phyloP scores from a whole-genome alignment of 2,329 filamentous ascomycete genomes.

The Xylariaceae sp. region DNA sequence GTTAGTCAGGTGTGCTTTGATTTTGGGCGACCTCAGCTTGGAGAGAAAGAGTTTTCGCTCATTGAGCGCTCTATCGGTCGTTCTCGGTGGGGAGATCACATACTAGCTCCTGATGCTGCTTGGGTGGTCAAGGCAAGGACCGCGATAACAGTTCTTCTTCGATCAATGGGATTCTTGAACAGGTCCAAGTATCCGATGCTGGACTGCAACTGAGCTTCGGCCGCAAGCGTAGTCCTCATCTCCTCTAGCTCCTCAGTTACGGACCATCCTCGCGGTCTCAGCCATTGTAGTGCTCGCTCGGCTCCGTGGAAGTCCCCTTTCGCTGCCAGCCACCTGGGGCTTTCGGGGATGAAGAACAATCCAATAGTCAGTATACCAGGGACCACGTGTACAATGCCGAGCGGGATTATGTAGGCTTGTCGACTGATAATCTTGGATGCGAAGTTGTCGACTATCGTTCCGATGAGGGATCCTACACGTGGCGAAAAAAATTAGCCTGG shows the following conservation, averaged over 20 bases:
- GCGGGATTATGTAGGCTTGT: conserved; percentile 23
- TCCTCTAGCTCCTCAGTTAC: conserved; percentile 31
- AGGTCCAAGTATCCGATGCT: conserved; percentile 40
- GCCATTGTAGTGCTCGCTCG: conserved; percentile 27
- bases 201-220: conserved; percentile 27
- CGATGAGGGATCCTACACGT: conserved; percentile 40
- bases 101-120: conserved; percentile 46
- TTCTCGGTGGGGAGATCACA: too few relatives aligned
- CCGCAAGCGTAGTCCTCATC: conserved; percentile 33
- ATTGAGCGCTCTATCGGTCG: too few relatives aligned
- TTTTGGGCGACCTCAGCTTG: neutral
- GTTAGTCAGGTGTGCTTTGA: too few relatives aligned
- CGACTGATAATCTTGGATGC: conserved; percentile 18
- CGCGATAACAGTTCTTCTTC: conserved; percentile 44
- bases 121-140: conserved; percentile 45
- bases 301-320: conserved; percentile 26
- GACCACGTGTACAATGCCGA: conserved; percentile 29
- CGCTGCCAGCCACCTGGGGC: conserved; percentile 36
- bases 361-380: conserved; percentile 32
- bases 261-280: conserved; percentile 28
- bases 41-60: too few relatives aligned
- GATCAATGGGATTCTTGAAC: conserved; percentile 47
- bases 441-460: conserved; percentile 48
- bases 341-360: conserved; percentile 36
- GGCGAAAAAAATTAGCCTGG: too few relatives aligned